These are phyloP conservation scores for Russula virescens DNA, from an alignment of 768 basidiomycete genomes.

Conservation along the genomic window DNA sequence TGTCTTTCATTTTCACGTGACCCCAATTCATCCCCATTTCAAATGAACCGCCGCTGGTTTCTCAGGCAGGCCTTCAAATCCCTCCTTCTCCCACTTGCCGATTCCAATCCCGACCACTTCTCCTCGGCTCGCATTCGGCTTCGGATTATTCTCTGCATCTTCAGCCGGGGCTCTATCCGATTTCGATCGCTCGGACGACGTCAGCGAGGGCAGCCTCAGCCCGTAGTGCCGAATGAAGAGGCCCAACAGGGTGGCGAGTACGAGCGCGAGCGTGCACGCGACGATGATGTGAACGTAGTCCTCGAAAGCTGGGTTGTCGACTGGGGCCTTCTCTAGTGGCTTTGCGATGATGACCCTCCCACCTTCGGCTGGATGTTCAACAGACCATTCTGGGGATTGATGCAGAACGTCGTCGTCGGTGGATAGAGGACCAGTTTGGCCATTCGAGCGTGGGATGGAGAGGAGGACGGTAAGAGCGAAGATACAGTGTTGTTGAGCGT, in stretches of 20 bases:
- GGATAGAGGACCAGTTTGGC: neutral
- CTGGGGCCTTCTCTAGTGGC: neutral
- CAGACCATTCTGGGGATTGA: neutral
- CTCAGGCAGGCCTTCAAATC: neutral
- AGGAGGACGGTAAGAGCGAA: neutral
- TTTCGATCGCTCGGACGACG: neutral
- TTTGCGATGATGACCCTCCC: slow-evolving; percentile 6
- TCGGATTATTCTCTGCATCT: neutral
- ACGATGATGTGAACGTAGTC: slow-evolving; percentile 18
- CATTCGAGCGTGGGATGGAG: neutral
- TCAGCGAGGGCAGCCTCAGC: neutral
- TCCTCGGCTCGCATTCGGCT: neutral
- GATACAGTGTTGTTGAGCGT: neutral
- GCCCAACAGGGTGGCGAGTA: slow-evolving; percentile 11
- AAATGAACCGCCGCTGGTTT: slow-evolving; percentile 6
- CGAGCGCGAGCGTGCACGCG: slow-evolving; percentile 16
- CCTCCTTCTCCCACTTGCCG: neutral
- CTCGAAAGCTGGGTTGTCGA: neutral
- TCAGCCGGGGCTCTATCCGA: neutral
- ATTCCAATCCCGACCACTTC: neutral
- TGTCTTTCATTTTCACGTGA: slow-evolving; percentile 1
- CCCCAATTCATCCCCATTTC: neutral
- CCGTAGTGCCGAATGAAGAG: slow-evolving; percentile 18
- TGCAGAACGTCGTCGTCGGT: neutral
- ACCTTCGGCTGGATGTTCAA: neutral